Base-by-base conservation (phyloP, 2,329 filamentous ascomycete species). In the Stachybotrys elegans region DNA sequence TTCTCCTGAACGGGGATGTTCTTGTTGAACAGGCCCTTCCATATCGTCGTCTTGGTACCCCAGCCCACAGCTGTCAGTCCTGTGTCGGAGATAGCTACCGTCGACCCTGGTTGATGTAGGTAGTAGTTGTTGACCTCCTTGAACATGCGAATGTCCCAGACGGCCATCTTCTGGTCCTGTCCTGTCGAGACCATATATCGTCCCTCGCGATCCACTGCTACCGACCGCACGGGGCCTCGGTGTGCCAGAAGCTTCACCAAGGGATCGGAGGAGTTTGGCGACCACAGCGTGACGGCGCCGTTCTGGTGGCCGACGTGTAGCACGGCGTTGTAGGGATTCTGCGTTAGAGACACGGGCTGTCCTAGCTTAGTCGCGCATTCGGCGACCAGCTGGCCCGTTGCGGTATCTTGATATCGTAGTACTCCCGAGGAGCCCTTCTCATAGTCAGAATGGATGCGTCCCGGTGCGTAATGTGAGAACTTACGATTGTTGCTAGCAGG, bases 131-230 rank as follows among this genome's bases (percentile, higher is more conserved):
- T 88, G 21, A 98, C 85, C 59, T 95, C 89, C 55, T 86, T 89
- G 72, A 94, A 93, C 78, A 89, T 95, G 35, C 92, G 82, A 50
- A 97, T 84, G 61, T 97, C 92, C 90, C 92, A 96, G 12, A 95
- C 83, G n/a, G 86, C 83, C 86, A 95, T 94, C 60, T 86, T 88
- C 52, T 83, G 75, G 62, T 96, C 92, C 61, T 95, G 89, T 2
- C 91, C 92, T 0, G 88, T 84, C 4, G 90, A 89, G 11, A 95
- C 89, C 92, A 97, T 96, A 69, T 96, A 98, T 45, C 86, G 81
- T 19, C 93, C 93, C 62, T 92, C 87, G 47, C 91, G 79, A 60
- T 98, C 92, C 34, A 97, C 76, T 2, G 88, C 88, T 40, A 96
- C 63, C 11, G 87, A 84, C 44, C 91, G 82, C 4, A 98, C 90